Evolutionary conservation across 805 yeast genomes (phyloP), one percentile per base, ranked within the genome.

Genomic region (Candida xyloterini): DNA sequence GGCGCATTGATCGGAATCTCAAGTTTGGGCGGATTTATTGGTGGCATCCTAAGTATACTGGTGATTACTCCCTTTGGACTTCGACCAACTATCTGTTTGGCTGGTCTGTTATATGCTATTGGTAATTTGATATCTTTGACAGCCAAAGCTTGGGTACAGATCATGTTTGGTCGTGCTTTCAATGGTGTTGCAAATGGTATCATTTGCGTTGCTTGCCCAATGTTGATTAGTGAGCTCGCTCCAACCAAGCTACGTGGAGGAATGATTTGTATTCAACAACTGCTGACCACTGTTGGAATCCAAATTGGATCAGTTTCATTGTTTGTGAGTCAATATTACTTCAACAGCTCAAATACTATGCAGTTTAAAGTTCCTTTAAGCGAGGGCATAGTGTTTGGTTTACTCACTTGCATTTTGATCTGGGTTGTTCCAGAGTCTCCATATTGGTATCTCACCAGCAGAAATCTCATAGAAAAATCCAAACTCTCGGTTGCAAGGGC

Each of bases 341-440:
- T 47, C 18, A 28, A 28, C 4, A 13, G 16, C 15, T 30, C 32
- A 0, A 42, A 44, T 15, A 23, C 30, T 10, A 35, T 48, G 14
- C 66, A 63, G 32, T 63, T 34, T 28, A 40, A 39, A 20, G 42
- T 47, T 26, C 58, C 61, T 0, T 24, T 60, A 22, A 15, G 52
- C 1, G 47, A 51, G 14, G 55, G 58, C 4, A 27, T 58, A 5
- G 20, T 46, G 1, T 27, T 57, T 11, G 39, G 51, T 7, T 9
- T 48, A 4, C 3, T 47, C 2, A 25, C 48, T 10, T 44, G 48
- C 15, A 20, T 44, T 8, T 24, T 47, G 6, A 56, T 61, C 25
- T 48, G 52, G 53, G 15, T 52, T 22, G 64, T 59, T 21, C 68
- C 68, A 0, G 68, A 65, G 35, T 59, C 67, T 0, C 68, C 69